Percentiles rank a stretch among this genome's conserved stretches.
Conservation (phyloP, 2,329 filamentous ascomycete genomes). For the Cytospora paraplurivora region DNA sequence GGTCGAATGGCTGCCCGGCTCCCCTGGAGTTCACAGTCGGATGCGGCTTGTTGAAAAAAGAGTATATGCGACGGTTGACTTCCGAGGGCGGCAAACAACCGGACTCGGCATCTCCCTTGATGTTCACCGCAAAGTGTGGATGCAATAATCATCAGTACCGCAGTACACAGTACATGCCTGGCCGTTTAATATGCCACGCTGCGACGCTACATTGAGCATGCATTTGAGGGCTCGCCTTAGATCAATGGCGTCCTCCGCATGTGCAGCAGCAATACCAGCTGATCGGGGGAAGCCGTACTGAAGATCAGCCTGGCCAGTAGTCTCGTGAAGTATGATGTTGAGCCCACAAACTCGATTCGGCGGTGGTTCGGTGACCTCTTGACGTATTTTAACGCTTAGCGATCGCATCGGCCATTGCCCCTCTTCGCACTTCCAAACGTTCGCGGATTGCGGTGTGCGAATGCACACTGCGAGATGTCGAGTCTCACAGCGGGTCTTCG, state of each 20-base stretch:
- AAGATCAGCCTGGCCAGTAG: slow-evolving; percentile 13
- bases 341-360: slow-evolving; percentile 11
- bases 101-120: slow-evolving; percentile 13
- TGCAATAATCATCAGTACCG: slow-evolving; percentile 1
- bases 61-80: slow-evolving; percentile 15
- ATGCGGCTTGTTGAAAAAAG: slow-evolving; percentile 2
- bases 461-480: background rate
- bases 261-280: slow-evolving; percentile 17
- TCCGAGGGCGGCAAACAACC: slow-evolving; percentile 18
- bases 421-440: slow-evolving; percentile 12
- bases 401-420: slow-evolving; percentile 6
- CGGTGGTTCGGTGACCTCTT: slow-evolving; percentile 10
- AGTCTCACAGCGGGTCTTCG: background rate
- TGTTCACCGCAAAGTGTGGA: slow-evolving; percentile 21
- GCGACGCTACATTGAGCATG: background rate
- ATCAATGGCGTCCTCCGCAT: slow-evolving; percentile 7
- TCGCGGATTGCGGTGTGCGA: slow-evolving; percentile 16
- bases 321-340: slow-evolving; percentile 6
- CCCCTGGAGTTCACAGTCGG: background rate
- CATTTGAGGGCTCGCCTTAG: background rate
- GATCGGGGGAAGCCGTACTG: slow-evolving; percentile 10
- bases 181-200: slow-evolving; percentile 13
- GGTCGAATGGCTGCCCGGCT: background rate
- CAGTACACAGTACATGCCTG: slow-evolving; percentile 5
- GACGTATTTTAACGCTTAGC: slow-evolving; percentile 13